Base-by-base conservation (phyloP, 768 basidiomycete species). In the Termitomyces sp. region DNA sequence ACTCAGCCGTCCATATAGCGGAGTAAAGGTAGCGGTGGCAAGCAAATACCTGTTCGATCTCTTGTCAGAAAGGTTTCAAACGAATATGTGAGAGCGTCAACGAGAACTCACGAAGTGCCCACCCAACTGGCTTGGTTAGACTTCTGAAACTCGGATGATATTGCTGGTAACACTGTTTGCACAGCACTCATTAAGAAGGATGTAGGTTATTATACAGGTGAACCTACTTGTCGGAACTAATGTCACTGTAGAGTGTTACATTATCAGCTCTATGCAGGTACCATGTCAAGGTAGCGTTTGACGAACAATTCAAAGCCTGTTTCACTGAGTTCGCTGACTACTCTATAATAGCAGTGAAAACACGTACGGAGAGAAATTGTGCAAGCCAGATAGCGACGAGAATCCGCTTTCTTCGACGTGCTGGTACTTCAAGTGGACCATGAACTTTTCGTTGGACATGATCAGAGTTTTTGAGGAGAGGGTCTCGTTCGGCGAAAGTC, bases 111-210 rank as follows among this genome's bases (percentile, higher is more conserved):
- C 86, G 86, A 78, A 39, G 90, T 92, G 26, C 90, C 90, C 6
- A 92, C 76, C 91, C 90, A 92, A 66, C 86, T 87, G 0, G 87
- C 87, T 69, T 92, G 85, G 65, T 91, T 83, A 4, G 89, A 86
- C 63, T 79, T 83, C 55, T 87, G 72, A 63, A 90, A 91, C 49
- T 91, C 87, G 0, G 88, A 91, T 0, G 88, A 90, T 57, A 92
- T 90, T 14, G 85, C 81, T 2, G 86, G 82, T 29, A 91, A 67
- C 74, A 92, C 89, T 91, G 42, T 42, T n/a, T 18, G 10, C 1
- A 31, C 5, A 29, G 10, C 6, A 36, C 9, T 26, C 12, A 27
- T 8, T 12, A 26, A 55, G 36, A 20, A 43, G 34, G 34, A 14
- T 20, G 20, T 5, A n/a, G 31, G 2, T 32, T 18, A 27, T 20